A percentile compares a stretch with the other conserved stretches of the same genome.
These are phyloP conservation scores for Hypomyces perniciosus DNA, from an alignment of 2,329 filamentous ascomycete species.

Conservation along the genomic window DNA sequence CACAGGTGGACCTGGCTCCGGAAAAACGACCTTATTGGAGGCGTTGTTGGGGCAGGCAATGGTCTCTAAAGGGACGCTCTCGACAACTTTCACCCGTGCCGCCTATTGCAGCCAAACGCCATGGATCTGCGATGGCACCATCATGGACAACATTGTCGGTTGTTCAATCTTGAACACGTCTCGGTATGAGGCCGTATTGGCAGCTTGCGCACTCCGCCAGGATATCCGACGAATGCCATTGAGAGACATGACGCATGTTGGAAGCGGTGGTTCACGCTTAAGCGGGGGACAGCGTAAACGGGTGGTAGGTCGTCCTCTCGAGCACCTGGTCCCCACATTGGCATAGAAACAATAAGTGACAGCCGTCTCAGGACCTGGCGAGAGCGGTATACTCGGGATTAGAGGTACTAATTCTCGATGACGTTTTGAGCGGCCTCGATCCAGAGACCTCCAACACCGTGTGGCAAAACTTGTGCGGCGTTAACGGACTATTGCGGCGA, in stretches of 20 bases:
- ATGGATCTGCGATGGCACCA: background rate
- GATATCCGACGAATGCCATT: background rate
- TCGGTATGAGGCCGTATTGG: background rate
- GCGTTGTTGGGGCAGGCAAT: background rate
- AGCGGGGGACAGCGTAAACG: background rate
- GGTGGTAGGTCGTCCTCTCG: background rate
- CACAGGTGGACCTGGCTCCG: background rate
- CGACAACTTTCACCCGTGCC: background rate
- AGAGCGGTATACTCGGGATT: background rate
- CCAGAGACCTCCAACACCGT: too few relatives aligned
- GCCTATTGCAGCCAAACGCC: conserved; percentile 1
- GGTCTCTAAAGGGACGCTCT: background rate
- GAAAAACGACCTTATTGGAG: background rate
- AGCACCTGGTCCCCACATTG: background rate
- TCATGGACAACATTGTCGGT: background rate
- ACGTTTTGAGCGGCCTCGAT: conserved; percentile 1
- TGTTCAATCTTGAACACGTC: background rate
- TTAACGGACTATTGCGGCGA: too few relatives aligned
- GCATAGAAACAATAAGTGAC: too few relatives aligned
- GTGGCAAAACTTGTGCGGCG: too few relatives aligned
- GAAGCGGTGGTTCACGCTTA: background rate
- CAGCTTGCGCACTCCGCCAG: background rate
- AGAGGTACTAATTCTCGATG: background rate
- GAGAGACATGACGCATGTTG: background rate
- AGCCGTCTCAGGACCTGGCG: too few relatives aligned